Conservation (phyloP, 306 rosid genomes). For the Cercis canadensis region DNA sequence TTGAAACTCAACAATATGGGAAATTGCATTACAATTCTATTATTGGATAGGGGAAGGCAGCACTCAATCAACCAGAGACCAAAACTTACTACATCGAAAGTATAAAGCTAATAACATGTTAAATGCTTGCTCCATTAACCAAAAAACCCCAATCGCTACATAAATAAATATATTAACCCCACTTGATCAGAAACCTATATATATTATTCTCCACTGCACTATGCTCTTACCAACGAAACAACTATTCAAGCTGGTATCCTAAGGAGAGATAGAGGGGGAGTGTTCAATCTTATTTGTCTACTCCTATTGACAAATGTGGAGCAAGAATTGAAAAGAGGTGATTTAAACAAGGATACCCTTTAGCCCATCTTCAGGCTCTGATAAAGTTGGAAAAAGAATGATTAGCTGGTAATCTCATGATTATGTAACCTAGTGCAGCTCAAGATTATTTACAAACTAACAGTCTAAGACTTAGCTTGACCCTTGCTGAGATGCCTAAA, state of each 20-base stretch:
- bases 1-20: no score
- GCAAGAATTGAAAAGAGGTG: no score
- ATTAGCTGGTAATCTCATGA: not conserved
- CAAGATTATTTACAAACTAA: slow-evolving; percentile 26
- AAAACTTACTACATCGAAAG: no score
- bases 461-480: slow-evolving; percentile 5
- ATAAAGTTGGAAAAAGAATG: slow-evolving; percentile 10
- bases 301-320: not conserved
- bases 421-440: slow-evolving; percentile 25
- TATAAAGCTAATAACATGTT: no score
- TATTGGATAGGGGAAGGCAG: not conserved
- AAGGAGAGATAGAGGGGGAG: no score
- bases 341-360: not conserved
- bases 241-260: not conserved
- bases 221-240: no score
- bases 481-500: slow-evolving; percentile 36
- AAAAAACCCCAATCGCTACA: not conserved
- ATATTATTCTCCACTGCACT: not conserved
- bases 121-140: not conserved
- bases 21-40: no score
- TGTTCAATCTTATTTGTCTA: no score
- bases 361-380: slow-evolving; percentile 16
- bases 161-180: not conserved
- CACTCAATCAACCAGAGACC: not conserved
- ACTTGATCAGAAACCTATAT: not conserved